Conservation (phyloP, 108 stramenopile species). For the Parmales sp. region DNA sequence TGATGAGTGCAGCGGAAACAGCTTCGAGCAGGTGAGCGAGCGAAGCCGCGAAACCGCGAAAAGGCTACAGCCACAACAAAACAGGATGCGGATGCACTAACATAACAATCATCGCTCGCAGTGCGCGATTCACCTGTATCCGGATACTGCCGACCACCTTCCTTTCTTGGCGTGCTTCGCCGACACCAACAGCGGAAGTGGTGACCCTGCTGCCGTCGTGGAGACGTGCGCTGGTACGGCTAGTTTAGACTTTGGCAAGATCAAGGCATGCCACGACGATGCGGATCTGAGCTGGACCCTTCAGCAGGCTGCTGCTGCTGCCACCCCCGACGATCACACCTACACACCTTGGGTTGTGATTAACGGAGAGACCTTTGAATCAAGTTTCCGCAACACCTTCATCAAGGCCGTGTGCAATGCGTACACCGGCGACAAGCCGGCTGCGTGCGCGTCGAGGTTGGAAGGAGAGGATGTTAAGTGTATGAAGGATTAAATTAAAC, state of each 20-base stretch:
- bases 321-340: background rate
- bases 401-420: background rate
- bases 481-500: background rate
- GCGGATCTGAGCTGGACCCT: background rate
- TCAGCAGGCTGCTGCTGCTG: background rate
- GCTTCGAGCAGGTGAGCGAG: constrained; percentile 5
- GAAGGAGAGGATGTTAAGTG: background rate
- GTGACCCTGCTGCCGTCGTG: too few relatives aligned
- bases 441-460: background rate
- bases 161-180: constrained; percentile 6
- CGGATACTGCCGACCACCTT: background rate
- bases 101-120: too few relatives aligned
- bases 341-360: constrained; percentile 9
- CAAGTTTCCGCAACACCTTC: background rate
- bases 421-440: background rate
- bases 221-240: background rate
- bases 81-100: too few relatives aligned
- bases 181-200: too few relatives aligned
- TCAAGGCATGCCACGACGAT: background rate
- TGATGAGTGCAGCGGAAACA: constrained; percentile 1
- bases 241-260: background rate
- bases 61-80: too few relatives aligned
- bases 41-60: too few relatives aligned
- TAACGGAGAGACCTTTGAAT: background rate
- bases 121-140: background rate